Conservation (phyloP, 1,284 basidiomycete species). For the Singerocomus rubriflavus region DNA sequence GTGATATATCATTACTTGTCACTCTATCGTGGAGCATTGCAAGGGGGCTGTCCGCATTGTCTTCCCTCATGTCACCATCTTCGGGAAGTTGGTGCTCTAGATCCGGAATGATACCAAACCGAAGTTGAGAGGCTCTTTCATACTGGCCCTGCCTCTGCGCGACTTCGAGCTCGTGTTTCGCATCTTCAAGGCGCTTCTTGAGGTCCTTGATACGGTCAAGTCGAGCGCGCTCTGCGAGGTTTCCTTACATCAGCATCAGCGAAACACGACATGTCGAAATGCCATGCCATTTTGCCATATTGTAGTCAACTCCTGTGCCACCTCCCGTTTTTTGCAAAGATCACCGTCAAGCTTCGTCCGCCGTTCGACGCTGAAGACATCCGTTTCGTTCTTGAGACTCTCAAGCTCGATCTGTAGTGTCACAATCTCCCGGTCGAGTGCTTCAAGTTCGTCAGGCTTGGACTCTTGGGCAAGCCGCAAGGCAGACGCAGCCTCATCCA, state of each 20-base stretch:
- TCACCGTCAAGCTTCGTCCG: conserved; percentile 64
- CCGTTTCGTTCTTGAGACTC: conserved; percentile 85
- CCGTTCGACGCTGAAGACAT: conserved; percentile 78
- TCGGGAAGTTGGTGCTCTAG: conserved; percentile 75
- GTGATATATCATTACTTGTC: conserved; percentile 83
- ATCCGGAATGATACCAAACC: conserved; percentile 83
- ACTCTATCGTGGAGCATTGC: conserved; percentile 84
- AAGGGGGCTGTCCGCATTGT: conserved; percentile 45
- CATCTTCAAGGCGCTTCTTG: conserved; percentile 80
- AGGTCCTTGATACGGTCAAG: conserved; percentile 76
- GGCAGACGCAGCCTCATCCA: conserved; percentile 88
- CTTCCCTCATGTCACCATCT: conserved; percentile 42
- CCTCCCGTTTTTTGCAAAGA: conserved; percentile 55
- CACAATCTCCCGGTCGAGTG: conserved; percentile 79
- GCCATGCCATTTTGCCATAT: conserved; percentile 69
- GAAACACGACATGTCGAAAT: background rate
- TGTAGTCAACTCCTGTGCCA: conserved; percentile 60
- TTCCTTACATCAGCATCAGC: background rate
- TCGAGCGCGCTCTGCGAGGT: conserved; percentile 62
- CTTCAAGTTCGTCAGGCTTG: conserved; percentile 85
- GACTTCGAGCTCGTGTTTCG: conserved; percentile 83
- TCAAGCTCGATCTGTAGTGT: conserved; percentile 90
- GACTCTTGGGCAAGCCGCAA: conserved; percentile 90
- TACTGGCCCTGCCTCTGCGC: conserved; percentile 85
- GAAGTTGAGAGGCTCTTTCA: conserved; percentile 76